These are phyloP conservation scores for Zopfia rhizophila DNA, from an alignment of 2,329 filamentous ascomycete genomes.

Conservation along the genomic window DNA sequence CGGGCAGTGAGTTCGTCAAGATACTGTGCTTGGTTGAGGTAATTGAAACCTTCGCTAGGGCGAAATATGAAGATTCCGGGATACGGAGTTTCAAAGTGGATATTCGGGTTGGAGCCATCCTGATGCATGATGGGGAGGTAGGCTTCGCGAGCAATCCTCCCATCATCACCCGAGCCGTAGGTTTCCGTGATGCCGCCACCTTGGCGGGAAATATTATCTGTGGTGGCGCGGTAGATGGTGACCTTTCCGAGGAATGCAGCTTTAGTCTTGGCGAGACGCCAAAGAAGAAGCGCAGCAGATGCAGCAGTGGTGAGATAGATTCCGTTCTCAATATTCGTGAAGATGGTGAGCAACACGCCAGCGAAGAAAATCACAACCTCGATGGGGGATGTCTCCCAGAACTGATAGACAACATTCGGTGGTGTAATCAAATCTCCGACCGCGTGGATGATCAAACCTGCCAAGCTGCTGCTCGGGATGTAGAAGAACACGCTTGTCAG, in stretches of 20 bases:
- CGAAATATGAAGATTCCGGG: slow-evolving; percentile 96
- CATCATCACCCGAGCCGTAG: slow-evolving; percentile 13
- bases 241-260: slow-evolving; percentile 82
- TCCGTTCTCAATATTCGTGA: slow-evolving; percentile 88
- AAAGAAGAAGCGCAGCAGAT: slow-evolving; percentile 81
- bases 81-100: slow-evolving; percentile 82
- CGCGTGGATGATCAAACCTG: slow-evolving; percentile 94
- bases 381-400: slow-evolving; percentile 91
- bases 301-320: slow-evolving; percentile 87
- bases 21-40: slow-evolving; percentile 90
- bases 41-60: slow-evolving; percentile 95
- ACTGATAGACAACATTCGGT: slow-evolving; percentile 91
- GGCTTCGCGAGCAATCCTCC: slow-evolving; percentile 33
- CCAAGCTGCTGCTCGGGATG: slow-evolving; percentile 82
- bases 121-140: slow-evolving; percentile 79
- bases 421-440: slow-evolving; percentile 92
- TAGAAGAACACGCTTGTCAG: slow-evolving; percentile 92
- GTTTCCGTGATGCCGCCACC: slow-evolving; percentile 22
- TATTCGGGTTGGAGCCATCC: slow-evolving; percentile 90
- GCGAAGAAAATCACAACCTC: slow-evolving; percentile 94
- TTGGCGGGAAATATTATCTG: slow-evolving; percentile 73
- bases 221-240: slow-evolving; percentile 83
- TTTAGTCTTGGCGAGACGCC: slow-evolving; percentile 82
- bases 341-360: slow-evolving; percentile 90
- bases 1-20: slow-evolving; percentile 71